phyloP scores from a whole-genome alignment of 2,329 filamentous ascomycete species.

The Paecilomyces sp. region DNA sequence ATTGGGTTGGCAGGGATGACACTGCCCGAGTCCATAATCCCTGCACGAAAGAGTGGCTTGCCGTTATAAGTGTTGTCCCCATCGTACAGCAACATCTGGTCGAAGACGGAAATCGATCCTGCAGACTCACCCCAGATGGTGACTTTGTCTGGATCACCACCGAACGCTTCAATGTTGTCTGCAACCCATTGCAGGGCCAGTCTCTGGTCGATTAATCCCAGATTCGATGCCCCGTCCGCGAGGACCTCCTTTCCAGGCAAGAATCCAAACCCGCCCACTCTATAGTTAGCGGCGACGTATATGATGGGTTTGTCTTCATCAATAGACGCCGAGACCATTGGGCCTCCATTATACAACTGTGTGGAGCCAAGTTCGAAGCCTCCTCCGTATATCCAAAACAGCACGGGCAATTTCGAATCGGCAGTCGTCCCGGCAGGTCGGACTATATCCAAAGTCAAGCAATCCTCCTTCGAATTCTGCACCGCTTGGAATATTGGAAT shows the following conservation, averaged over 20 bases:
- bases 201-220: conserved; percentile 67
- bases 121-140: conserved; percentile 74
- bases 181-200: conserved; percentile 68
- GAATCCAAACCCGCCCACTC: conserved; percentile 68
- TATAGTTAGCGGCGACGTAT: conserved; percentile 73
- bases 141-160: conserved; percentile 70
- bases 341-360: neutral
- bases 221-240: conserved; percentile 59
- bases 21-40: conserved; percentile 67
- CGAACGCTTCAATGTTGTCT: conserved; percentile 70
- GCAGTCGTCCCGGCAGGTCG: neutral
- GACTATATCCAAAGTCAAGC: neutral
- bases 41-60: conserved; percentile 65
- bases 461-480: conserved; percentile 30
- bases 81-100: conserved; percentile 68
- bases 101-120: conserved; percentile 64
- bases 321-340: neutral
- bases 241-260: conserved; percentile 62
- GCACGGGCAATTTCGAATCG: neutral
- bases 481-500: conserved; percentile 49
- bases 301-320: conserved; percentile 55
- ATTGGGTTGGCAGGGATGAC: conserved; percentile 31
- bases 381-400: neutral
- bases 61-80: conserved; percentile 70
- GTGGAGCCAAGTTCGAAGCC: neutral